Conservation (phyloP, 2,329 filamentous ascomycete genomes). For the Lachnellula arida region DNA sequence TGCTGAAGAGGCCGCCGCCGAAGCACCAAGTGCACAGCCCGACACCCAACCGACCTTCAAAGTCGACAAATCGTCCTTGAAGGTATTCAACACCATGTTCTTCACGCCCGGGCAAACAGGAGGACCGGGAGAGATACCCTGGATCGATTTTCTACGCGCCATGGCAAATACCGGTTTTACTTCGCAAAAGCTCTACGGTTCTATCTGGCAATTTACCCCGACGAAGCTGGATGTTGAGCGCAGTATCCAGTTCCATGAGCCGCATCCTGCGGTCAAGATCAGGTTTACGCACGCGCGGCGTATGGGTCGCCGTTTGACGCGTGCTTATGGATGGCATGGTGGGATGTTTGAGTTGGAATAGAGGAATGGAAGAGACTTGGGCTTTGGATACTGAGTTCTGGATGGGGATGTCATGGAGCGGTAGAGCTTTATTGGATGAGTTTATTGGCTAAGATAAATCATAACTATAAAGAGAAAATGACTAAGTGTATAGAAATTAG, state of each 20-base stretch:
- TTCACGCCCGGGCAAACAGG: constrained; percentile 31
- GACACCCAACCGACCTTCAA: constrained; percentile 22
- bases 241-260: constrained; percentile 56
- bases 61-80: constrained; percentile 34
- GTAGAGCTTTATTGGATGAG: no score
- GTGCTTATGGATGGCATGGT: constrained; percentile 46
- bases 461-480: no score
- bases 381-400: no score
- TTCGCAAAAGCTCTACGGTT: constrained; percentile 53
- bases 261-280: constrained; percentile 50
- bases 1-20: not conserved
- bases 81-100: constrained; percentile 40
- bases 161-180: constrained; percentile 45
- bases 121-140: constrained; percentile 43
- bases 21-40: not conserved
- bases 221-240: constrained; percentile 34
- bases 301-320: constrained; percentile 42
- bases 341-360: constrained; percentile 36
- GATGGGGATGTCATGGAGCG: no score
- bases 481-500: no score
- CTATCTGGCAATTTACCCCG: constrained; percentile 55
- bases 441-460: no score
- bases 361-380: no score
- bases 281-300: constrained; percentile 41
- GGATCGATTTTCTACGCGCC: constrained; percentile 48